Conservation (phyloP, 345 rosid species). For the Aquilaria sinensis region DNA sequence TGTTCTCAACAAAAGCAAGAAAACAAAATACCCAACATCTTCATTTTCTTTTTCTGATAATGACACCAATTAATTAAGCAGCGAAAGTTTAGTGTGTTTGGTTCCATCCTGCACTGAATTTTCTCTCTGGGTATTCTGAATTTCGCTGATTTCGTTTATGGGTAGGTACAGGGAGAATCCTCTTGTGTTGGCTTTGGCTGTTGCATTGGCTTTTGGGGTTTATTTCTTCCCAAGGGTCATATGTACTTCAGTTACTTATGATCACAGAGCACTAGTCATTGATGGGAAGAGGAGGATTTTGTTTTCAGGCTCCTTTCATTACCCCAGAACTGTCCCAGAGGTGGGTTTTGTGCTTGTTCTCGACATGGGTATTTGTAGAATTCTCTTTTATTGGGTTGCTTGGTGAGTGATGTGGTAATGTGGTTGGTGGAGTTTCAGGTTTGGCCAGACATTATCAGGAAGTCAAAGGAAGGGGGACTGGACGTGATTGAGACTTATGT, state of each 20-base stretch:
- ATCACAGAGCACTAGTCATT: conserved; percentile 48
- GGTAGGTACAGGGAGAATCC: conserved; percentile 13
- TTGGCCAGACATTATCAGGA: conserved; percentile 58
- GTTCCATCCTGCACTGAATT: neutral
- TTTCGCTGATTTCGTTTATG: conserved; percentile 12
- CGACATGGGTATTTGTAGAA: neutral
- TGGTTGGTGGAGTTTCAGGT: conserved; percentile 27
- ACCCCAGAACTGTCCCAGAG: conserved; percentile 54
- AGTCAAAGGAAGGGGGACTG: conserved; percentile 57
- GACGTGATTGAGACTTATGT: conserved; percentile 65
- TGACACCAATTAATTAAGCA: too few relatives aligned
- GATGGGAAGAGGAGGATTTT: conserved; percentile 55
- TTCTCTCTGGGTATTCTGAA: conserved; percentile 4
- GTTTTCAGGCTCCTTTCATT: conserved; percentile 64
- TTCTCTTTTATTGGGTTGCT: neutral
- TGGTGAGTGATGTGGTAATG: neutral
- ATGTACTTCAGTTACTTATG: conserved; percentile 39
- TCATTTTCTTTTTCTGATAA: too few relatives aligned
- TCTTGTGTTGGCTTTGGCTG: conserved; percentile 12
- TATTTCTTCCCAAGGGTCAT: conserved; percentile 18
- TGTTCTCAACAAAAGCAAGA: too few relatives aligned
- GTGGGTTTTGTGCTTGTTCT: conserved; percentile 17
- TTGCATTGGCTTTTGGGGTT: conserved; percentile 20
- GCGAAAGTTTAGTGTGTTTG: too few relatives aligned
- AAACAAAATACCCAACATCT: too few relatives aligned